Evolutionary conservation across 1,284 basidiomycete species (phyloP), one percentile per base, ranked within the genome.

Genomic region (Pseudozyma flocculosa): DNA sequence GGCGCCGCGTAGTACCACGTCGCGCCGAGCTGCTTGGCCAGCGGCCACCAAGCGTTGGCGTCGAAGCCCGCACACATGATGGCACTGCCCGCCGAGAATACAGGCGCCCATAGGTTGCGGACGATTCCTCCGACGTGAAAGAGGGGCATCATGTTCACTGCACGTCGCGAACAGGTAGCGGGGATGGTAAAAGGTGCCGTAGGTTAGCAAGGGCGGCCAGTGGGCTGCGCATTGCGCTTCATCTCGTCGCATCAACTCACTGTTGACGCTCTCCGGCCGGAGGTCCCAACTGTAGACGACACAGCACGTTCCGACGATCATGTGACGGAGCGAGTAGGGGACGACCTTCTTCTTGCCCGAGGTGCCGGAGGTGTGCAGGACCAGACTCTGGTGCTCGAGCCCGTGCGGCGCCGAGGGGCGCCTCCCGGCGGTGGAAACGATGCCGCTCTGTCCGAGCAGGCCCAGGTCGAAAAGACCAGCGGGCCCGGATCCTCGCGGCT

Each of bases 81-180:
- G 39, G 75, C 75, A 44, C 68, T 71, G 15, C 74, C 71, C 10
- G 72, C 73, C 1, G 75, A 78, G 40, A 78, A 64, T 8, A 78
- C 64, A 44, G 75, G 75, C 4, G 75, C 61, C 74, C 74, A 76
- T 4, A 78, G 52, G 48, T 78, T 78, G 24, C 75, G 68, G 22
- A 78, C 72, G 40, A 78, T 78, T 51, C 75, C 75, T 36, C 75
- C 75, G 34, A 78, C 75, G 61, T 78, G 75, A 67, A 78, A 78
- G 50, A 78, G 68, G 9, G 75, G 75, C 75, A 78, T 78, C 75
- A 78, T 78, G 61, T 78, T 78, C 74, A 78, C 32, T 34, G 32
- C 32, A 17, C 4, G 32, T 34, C 7, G 7, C 7, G 7, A 29
- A 29, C 29, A 29, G 29, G 7, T 7, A 29, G 37, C n/a, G n/a